Base-by-base conservation (phyloP, 2,329 filamentous ascomycete species). In the Fusarium veterinarium region DNA sequence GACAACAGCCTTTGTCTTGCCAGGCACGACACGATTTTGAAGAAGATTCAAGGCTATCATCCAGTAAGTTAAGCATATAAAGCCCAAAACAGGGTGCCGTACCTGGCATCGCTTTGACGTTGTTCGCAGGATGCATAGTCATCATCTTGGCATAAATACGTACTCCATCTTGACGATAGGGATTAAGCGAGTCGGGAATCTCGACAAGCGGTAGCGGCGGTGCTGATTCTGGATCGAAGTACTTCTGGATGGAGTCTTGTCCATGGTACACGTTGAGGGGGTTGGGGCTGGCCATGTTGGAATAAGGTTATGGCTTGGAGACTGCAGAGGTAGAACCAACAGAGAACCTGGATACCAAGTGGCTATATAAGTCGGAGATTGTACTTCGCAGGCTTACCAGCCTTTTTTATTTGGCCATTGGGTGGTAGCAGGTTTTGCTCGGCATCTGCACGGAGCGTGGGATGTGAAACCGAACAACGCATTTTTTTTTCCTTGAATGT, bases 101-200 rank as follows among this genome's bases (percentile, higher is more conserved):
- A 86, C 86, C 87, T 73, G 90, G 90, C 79, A 92, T 85, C 5
- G 87, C 85, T 76, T 91, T 91, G 72, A 91, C 90, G 52, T 91
- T 91, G 68, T 91, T 88, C 7, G 89, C 88, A 2, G 90, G 89
- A 73, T 89, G 88, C 83, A 88, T 87, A 5, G 88, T 89, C 85
- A 91, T 87, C 88, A 91, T 89, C 80, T 91, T 91, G 41, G 90
- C 89, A 70, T 90, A 91, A 58, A 91, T 90, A 16, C 88, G 85
- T 8, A 91, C 86, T 8, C 88, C 87, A 85, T 91, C 85, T 31
- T 84, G 70, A 25, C 85, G 82, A 69, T 86, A 88, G 5, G 89
- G 89, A 65, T 91, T 91, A 38, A 91, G 81, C 16, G 79, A 80
- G 20, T 83, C 82, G 0, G 89, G 89, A 6, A 91, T 80, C 79